A percentile compares a stretch with the other conserved stretches of the same genome.
phyloP scores from a whole-genome alignment of 305 asterid species.

The Fraxinus greggii region DNA sequence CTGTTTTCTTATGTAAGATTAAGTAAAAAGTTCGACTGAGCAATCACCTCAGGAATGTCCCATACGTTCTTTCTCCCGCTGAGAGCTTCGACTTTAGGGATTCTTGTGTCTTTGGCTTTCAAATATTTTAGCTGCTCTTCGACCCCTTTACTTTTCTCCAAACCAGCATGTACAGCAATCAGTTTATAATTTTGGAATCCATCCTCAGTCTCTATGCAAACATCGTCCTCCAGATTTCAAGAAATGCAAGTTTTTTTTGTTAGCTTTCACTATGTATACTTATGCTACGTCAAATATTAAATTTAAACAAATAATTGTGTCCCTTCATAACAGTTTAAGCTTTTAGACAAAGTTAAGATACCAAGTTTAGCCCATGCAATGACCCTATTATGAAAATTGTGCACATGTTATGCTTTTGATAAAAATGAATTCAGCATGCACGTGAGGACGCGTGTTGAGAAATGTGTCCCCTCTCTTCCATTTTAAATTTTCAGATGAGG shows the following conservation, averaged over 20 bases:
- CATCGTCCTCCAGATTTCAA: conserved; percentile 49
- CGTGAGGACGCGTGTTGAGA: background rate
- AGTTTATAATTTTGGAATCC: conserved; percentile 61
- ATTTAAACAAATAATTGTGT: background rate
- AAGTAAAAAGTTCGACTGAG: background rate
- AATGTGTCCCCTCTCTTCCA: background rate
- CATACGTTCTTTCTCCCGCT: conserved; percentile 79
- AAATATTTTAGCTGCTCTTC: conserved; percentile 59
- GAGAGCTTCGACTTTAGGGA: conserved; percentile 70
- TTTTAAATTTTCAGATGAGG: background rate
- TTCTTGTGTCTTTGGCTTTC: conserved; percentile 73
- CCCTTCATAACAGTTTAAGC: background rate
- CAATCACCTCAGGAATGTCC: conserved; percentile 73
- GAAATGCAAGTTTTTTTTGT: background rate
- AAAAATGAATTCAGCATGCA: background rate
- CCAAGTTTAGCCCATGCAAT: background rate
- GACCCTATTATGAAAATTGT: background rate
- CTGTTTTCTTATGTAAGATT: background rate
- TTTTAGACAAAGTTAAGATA: background rate
- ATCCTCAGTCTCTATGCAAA: conserved; percentile 56
- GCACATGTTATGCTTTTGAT: background rate
- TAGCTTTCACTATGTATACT: background rate
- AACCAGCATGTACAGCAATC: conserved; percentile 84
- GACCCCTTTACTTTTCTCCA: conserved; percentile 59
- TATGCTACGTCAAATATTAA: background rate